Base-by-base conservation (phyloP, 371 early-diverging fungal species). In the Caulochytrium protostelioides region DNA sequence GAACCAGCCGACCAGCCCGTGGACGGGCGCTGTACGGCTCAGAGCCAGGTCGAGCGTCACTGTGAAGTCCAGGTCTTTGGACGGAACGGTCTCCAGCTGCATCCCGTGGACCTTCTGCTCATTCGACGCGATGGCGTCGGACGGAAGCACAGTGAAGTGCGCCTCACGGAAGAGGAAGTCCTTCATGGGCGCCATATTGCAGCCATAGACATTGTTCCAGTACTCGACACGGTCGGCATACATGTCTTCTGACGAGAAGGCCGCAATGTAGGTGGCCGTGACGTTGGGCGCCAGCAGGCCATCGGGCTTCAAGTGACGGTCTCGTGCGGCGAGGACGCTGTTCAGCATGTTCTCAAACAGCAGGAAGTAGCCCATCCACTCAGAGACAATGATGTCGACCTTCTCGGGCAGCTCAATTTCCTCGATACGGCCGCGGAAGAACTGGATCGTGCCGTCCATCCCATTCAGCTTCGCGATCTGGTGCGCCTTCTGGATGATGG, bases 321-420 rank as follows among this genome's bases (percentile, higher is more conserved):
- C 92, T 46, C 97, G 74, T 10, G 97, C 97, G 33, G 72, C 65
- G 27, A 95, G 65, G 15, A 95, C 97, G 4, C 91, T 86, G 57
- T 95, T 92, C 50, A 95, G 65, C 97, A 95, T 95, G 54, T 82
- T 81, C 52, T 95, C 94, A 53, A 85, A 92, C 31, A 92, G 64
- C 50, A 92, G 66, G 52, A 90, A 91, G 71, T 95, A 92, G 18
- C 97, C 97, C 67, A 95, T 95, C 97, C 97, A 95, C 55, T 95
- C 97, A 3, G 85, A 84, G 36, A 95, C 83, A 43, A 95, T 91
- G 33, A 90, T 83, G 29, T 63, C 61, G 2, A 59, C 61, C 38
- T 74, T 65, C 36, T 79, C 74, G 14, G 97, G 94, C 13, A 92
- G 63, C 17, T 50, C 56, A 15, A 95, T 79, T 43, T 89, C 85